Evolutionary conservation across 148 eudicot genomes (phyloP).

Genomic region (Camellia lanceoleosa): DNA sequence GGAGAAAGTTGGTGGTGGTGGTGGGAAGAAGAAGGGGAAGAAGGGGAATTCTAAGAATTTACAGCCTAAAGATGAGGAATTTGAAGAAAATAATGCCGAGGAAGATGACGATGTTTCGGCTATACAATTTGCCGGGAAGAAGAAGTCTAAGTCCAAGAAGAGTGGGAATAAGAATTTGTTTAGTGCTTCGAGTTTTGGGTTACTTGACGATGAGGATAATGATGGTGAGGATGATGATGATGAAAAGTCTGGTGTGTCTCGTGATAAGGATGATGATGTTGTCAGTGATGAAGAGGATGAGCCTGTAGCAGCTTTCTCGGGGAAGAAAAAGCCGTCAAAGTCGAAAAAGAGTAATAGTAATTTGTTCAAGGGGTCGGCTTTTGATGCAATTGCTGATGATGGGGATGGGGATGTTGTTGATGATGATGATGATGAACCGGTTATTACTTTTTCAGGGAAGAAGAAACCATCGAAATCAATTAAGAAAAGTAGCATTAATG

Average conservation of each 20-base stretch:
- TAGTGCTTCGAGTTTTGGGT: slow-evolving; percentile 43
- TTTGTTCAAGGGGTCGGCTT: slow-evolving; percentile 37
- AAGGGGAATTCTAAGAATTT: slow-evolving; percentile 51
- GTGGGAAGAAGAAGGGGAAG: slow-evolving; percentile 70
- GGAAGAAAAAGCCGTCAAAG: slow-evolving; percentile 39
- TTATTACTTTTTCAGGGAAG: slow-evolving; percentile 55
- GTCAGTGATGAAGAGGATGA: slow-evolving; percentile 39
- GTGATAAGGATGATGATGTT: slow-evolving; percentile 38
- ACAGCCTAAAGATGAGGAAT: slow-evolving; percentile 42
- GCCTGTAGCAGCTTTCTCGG: slow-evolving; percentile 24
- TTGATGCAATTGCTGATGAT: slow-evolving; percentile 49
- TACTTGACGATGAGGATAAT: slow-evolving; percentile 46
- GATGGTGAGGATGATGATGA: slow-evolving; percentile 27
- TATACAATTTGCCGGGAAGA: slow-evolving; percentile 48
- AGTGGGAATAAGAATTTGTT: slow-evolving; percentile 30
- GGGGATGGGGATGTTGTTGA: slow-evolving; percentile 31
- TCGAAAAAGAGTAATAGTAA: slow-evolving; percentile 32
- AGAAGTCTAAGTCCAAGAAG: slow-evolving; percentile 58
- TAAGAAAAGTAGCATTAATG: slow-evolving; percentile 32
- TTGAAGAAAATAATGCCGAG: slow-evolving; percentile 26
- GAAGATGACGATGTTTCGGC: slow-evolving; percentile 29
- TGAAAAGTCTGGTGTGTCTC: slow-evolving; percentile 21
- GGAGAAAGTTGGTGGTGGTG: slow-evolving; percentile 35
- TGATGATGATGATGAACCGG: slow-evolving; percentile 45
- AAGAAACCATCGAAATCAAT: slow-evolving; percentile 54